phyloP scores from a whole-genome alignment of 768 basidiomycete species.

The Auricularia sp. region DNA sequence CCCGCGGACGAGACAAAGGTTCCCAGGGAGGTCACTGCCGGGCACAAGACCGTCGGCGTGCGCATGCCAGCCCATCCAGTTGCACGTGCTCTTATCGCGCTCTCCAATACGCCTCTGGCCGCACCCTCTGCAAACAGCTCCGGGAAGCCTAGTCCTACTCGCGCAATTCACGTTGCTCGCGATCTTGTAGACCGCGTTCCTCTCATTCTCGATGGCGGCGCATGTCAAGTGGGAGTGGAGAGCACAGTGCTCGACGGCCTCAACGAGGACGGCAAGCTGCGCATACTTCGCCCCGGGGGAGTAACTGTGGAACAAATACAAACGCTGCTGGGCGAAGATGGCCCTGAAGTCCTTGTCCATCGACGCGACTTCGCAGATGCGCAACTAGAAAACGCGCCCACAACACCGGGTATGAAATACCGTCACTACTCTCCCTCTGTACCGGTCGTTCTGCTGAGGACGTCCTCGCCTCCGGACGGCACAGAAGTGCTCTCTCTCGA shows the following conservation, averaged over 20 bases:
- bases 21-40: constrained; percentile 70
- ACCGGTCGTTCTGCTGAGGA: constrained; percentile 68
- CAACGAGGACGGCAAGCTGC: constrained; percentile 59
- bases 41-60: constrained; percentile 74
- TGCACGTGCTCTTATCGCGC: constrained; percentile 77
- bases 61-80: constrained; percentile 93
- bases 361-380: constrained; percentile 66
- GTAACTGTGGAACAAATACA: constrained; percentile 84
- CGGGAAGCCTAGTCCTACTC: constrained; percentile 89
- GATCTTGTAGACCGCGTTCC: constrained; percentile 62
- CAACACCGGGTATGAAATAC: constrained; percentile 99
- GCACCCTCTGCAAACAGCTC: constrained; percentile 95
- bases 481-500: not conserved
- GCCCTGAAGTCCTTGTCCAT: constrained; percentile 68
- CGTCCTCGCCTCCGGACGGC: constrained; percentile 29
- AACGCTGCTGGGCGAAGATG: constrained; percentile 37
- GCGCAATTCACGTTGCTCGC: constrained; percentile 69
- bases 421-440: constrained; percentile 90
- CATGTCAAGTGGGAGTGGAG: constrained; percentile 84
- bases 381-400: constrained; percentile 66
- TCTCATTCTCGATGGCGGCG: constrained; percentile 85
- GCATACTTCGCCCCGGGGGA: constrained; percentile 86
- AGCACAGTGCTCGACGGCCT: constrained; percentile 93
- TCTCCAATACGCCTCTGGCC: constrained; percentile 67
- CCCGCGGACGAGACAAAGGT: constrained; percentile 54